Conservation (phyloP, 129 eudicot species). For the Cynara cardunculus region DNA sequence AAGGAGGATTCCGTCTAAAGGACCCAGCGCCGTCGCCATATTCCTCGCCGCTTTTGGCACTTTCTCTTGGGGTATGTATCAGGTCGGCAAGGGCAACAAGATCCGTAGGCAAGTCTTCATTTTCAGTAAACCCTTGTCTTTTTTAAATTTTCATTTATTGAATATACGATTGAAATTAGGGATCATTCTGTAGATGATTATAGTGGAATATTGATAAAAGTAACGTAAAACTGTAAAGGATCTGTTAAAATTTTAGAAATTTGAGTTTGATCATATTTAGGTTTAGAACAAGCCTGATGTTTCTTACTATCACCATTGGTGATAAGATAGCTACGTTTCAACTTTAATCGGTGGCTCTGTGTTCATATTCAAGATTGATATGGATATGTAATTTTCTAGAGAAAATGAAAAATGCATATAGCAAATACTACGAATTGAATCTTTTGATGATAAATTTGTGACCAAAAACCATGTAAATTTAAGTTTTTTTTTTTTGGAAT, state of each 20-base stretch:
- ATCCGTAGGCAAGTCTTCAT: slow-evolving; percentile 66
- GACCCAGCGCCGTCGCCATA: slow-evolving; percentile 96
- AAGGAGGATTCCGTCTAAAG: slow-evolving; percentile 81
- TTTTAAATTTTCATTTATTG: background rate
- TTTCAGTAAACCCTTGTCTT: background rate
- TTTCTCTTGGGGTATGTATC: slow-evolving; percentile 96
- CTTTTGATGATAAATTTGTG: background rate
- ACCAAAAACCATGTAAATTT: background rate
- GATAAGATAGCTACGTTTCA: background rate
- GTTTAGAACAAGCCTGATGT: background rate
- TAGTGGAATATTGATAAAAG: background rate
- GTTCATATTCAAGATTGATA: background rate
- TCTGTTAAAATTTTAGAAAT: background rate
- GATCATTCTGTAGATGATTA: background rate
- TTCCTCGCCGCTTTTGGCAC: slow-evolving; percentile 72
- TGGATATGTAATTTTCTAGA: background rate
- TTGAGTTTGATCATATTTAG: slow-evolving; percentile 4
- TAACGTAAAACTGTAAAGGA: background rate
- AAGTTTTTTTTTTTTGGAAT: background rate
- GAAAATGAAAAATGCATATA: background rate
- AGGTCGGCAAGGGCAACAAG: slow-evolving; percentile 95
- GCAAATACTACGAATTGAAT: background rate
- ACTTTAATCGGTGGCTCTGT: background rate
- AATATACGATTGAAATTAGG: background rate
- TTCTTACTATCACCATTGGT: too few species aligned